A percentile compares a stretch with the other conserved stretches of the same genome.
These are phyloP conservation scores for Trichocladium antarcticum DNA, from an alignment of 495 filamentous ascomycete species.

Conservation along the genomic window DNA sequence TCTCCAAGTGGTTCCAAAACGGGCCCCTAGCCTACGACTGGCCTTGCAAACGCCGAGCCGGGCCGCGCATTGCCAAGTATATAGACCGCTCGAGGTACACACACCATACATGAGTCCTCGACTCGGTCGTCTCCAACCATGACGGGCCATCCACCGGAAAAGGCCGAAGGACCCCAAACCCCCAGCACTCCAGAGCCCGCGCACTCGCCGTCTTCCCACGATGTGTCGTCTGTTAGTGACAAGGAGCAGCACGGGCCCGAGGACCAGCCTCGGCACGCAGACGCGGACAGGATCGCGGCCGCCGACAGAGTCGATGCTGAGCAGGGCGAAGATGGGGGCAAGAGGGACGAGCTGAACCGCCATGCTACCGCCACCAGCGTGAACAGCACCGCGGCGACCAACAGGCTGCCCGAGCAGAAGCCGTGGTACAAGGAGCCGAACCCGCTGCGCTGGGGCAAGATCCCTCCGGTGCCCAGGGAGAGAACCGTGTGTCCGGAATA, in stretches of 20 bases:
- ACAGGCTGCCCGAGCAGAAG: slow-evolving; percentile 30
- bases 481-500: slow-evolving; percentile 46
- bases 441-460: slow-evolving; percentile 48
- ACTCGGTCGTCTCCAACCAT: not conserved
- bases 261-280: not conserved
- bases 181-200: slow-evolving; percentile 3
- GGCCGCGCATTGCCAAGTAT: too few relatives aligned
- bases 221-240: slow-evolving; percentile 2
- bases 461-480: slow-evolving; percentile 50
- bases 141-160: slow-evolving; percentile 2
- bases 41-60: too few relatives aligned
- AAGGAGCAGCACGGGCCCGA: slow-evolving; percentile 10
- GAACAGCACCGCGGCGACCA: slow-evolving; percentile 20
- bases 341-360: slow-evolving; percentile 28
- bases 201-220: slow-evolving; percentile 1
- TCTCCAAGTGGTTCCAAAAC: not conserved
- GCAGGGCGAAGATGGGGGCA: slow-evolving; percentile 8
- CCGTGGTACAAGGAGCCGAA: slow-evolving; percentile 53
- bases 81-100: too few relatives aligned
- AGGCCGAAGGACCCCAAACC: not conserved
- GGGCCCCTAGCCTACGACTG: too few relatives aligned
- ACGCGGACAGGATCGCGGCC: not conserved
- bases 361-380: slow-evolving; percentile 37
- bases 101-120: not conserved
- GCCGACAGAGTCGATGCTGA: slow-evolving; percentile 6